A percentile compares a stretch with the other conserved stretches of the same genome.
These are phyloP conservation scores for Geotrichum histeridarum DNA, from an alignment of 1,139 yeast species.

Conservation along the genomic window DNA sequence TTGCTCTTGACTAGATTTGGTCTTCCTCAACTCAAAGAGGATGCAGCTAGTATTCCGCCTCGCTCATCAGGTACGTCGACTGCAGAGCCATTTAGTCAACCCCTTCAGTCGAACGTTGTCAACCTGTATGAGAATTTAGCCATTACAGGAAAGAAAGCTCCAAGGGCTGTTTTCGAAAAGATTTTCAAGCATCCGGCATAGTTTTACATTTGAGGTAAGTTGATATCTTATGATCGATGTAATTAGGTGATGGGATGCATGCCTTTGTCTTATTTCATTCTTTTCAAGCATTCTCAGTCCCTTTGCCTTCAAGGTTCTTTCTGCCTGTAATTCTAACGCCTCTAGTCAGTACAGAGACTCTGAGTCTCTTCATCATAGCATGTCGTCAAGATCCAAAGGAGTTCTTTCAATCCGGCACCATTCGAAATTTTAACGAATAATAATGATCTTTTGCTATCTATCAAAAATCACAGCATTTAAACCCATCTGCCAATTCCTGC, in stretches of 20 bases:
- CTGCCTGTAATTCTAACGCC: no score
- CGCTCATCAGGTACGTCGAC: not conserved
- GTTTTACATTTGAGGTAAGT: no score
- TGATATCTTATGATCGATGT: not conserved
- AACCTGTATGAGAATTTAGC: conserved; percentile 5
- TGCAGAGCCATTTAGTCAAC: not conserved
- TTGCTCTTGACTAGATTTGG: conserved; percentile 2
- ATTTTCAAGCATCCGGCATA: not conserved
- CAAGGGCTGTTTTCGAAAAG: not conserved
- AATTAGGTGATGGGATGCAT: not conserved
- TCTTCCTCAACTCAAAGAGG: conserved; percentile 1
- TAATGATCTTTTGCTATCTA: no score
- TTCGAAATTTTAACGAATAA: no score
- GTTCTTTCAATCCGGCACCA: no score
- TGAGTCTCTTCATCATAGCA: no score
- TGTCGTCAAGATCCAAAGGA: no score
- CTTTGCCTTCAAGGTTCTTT: not conserved
- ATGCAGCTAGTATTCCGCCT: not conserved
- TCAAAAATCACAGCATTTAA: no score
- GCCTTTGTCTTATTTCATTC: conserved; percentile 1
- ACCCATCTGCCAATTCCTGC: no score
- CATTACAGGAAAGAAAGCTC: not conserved
- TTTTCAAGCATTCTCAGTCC: conserved; percentile 33
- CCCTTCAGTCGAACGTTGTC: not conserved
- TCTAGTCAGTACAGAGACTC: no score